phyloP scores from a whole-genome alignment of 1,284 basidiomycete species.

The Sutorius eximius region DNA sequence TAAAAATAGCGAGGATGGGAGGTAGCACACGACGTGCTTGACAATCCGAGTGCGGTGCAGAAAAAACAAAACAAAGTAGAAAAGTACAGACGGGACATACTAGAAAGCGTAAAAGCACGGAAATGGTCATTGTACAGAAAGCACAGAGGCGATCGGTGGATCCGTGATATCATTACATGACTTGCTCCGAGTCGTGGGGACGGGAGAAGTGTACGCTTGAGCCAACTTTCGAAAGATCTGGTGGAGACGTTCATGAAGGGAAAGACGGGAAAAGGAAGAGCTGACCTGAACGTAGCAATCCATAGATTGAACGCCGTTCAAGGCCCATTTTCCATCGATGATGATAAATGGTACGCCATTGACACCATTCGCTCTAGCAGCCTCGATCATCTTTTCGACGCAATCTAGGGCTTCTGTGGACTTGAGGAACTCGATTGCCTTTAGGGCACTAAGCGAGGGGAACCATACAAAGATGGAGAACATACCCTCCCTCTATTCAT shows the following conservation, averaged over 20 bases:
- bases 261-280: background rate
- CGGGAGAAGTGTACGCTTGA: conserved; percentile 15
- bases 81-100: background rate
- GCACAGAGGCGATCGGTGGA: conserved; percentile 14
- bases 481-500: conserved; percentile 64
- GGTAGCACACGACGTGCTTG: conserved; percentile 15
- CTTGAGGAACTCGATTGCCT: conserved; percentile 62
- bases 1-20: conserved; percentile 13
- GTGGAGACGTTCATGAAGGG: background rate
- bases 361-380: conserved; percentile 69
- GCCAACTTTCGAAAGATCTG: conserved; percentile 35
- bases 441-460: background rate
- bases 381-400: conserved; percentile 65
- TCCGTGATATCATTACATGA: conserved; percentile 27
- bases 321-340: conserved; percentile 77
- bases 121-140: conserved; percentile 26
- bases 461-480: background rate
- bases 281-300: conserved; percentile 72
- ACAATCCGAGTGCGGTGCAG: conserved; percentile 18
- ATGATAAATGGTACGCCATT: conserved; percentile 80
- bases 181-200: conserved; percentile 4
- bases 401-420: conserved; percentile 68
- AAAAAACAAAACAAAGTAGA: background rate
- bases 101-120: background rate
- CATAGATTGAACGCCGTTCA: conserved; percentile 71